phyloP scores from a whole-genome alignment of 164 flowering plant genomes.

The Liriodendron chinense region DNA sequence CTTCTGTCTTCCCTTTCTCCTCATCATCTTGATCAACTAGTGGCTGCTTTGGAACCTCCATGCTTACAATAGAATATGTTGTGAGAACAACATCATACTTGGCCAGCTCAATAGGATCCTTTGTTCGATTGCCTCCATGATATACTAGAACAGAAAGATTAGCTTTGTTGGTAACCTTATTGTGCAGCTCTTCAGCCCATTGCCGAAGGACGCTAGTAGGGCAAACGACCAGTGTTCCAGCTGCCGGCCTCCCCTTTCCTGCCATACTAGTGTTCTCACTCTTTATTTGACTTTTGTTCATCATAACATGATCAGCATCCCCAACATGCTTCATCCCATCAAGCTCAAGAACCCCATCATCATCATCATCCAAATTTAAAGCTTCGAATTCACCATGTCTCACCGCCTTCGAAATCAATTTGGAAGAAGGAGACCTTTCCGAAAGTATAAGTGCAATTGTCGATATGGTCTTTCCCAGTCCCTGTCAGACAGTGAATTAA shows the following conservation, averaged over 20 bases:
- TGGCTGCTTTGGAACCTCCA: constrained; percentile 96
- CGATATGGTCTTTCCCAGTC: constrained; percentile 95
- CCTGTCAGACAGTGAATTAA: constrained; percentile 43
- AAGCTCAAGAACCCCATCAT: constrained; percentile 32
- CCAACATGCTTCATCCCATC: constrained; percentile 33
- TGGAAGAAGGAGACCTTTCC: constrained; percentile 54
- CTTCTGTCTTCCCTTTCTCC: constrained; percentile 33
- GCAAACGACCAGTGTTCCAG: constrained; percentile 94
- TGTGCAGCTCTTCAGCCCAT: constrained; percentile 85
- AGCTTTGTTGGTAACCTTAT: constrained; percentile 63
- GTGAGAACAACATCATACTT: constrained; percentile 91
- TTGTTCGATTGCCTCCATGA: constrained; percentile 87
- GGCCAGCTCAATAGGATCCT: constrained; percentile 72
- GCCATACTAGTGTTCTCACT: background rate
- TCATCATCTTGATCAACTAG: constrained; percentile 73
- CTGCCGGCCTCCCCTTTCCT: constrained; percentile 61
- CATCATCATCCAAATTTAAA: constrained; percentile 31
- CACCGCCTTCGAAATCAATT: constrained; percentile 32
- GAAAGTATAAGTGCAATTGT: constrained; percentile 82
- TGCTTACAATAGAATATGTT: constrained; percentile 84
- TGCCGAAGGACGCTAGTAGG: constrained; percentile 96
- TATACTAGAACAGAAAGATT: constrained; percentile 71
- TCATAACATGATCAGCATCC: constrained; percentile 26
- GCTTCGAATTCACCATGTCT: constrained; percentile 48
- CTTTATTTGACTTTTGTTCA: background rate